These are phyloP conservation scores for Microstroma glucosiphilum DNA, from an alignment of 1,284 basidiomycete genomes.

Conservation along the genomic window DNA sequence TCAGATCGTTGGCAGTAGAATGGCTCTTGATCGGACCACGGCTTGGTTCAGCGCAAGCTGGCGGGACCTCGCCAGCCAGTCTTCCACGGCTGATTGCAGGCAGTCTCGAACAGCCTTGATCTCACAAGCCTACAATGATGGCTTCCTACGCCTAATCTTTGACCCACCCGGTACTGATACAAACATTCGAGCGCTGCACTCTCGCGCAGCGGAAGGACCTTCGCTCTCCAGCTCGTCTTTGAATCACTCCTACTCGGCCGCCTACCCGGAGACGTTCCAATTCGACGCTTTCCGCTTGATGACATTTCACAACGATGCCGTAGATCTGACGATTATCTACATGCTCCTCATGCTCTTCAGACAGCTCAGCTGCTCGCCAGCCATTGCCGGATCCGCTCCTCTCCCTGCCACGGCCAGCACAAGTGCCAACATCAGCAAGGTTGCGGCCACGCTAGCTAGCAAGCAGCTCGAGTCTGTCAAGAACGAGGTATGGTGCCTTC, in stretches of 20 bases:
- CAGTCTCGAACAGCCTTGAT: slow-evolving; percentile 41
- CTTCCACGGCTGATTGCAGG: slow-evolving; percentile 10
- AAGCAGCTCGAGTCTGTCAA: slow-evolving; percentile 53
- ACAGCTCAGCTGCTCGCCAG: slow-evolving; percentile 57
- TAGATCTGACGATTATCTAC: slow-evolving; percentile 69
- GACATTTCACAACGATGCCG: slow-evolving; percentile 65
- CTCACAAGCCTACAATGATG: slow-evolving; percentile 59
- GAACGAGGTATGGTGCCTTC: slow-evolving; percentile 69
- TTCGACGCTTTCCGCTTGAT: slow-evolving; percentile 71
- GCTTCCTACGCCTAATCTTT: slow-evolving; percentile 67
- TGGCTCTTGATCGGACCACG: slow-evolving; percentile 59
- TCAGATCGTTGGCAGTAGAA: slow-evolving; percentile 55
- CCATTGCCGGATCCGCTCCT: slow-evolving; percentile 51
- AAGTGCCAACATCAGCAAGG: slow-evolving; percentile 14
- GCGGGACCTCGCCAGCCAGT: slow-evolving; percentile 39
- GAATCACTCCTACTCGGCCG: slow-evolving; percentile 29
- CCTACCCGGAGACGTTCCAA: slow-evolving; percentile 65
- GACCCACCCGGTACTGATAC: slow-evolving; percentile 53
- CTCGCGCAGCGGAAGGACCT: slow-evolving; percentile 11
- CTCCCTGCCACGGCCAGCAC: neutral
- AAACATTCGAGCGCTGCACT: neutral
- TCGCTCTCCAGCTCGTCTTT: slow-evolving; percentile 23
- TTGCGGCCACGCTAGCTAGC: slow-evolving; percentile 21
- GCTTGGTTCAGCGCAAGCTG: slow-evolving; percentile 61
- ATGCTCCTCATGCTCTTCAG: slow-evolving; percentile 75